Percentiles rank a stretch among this genome's conserved stretches.
These are phyloP conservation scores for Didymella keratinophila DNA, from an alignment of 2,329 filamentous ascomycete species.

Conservation along the genomic window DNA sequence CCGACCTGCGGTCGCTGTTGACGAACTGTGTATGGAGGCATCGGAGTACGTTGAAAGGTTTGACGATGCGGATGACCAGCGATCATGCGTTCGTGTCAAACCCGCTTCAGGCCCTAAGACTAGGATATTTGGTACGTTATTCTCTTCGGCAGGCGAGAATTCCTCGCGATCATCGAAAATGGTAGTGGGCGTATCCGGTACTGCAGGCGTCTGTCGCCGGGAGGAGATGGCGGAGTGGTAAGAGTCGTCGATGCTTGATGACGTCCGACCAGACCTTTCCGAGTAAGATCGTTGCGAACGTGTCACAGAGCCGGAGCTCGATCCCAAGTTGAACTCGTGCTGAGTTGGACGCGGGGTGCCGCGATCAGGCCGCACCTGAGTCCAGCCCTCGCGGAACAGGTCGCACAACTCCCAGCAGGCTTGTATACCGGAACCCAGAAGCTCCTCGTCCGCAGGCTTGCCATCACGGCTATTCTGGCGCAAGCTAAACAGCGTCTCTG, in stretches of 20 bases:
- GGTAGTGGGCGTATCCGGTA: conserved; percentile 91
- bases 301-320: conserved; percentile 48
- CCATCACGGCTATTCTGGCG: conserved; percentile 81
- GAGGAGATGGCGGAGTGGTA: conserved; percentile 56
- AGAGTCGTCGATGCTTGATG: conserved; percentile 55
- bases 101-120: conserved; percentile 76
- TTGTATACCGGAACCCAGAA: conserved; percentile 86
- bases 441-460: conserved; percentile 77
- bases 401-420: conserved; percentile 96
- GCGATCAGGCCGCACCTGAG: conserved; percentile 83
- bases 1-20: conserved; percentile 70
- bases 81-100: conserved; percentile 61
- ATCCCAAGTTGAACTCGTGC: conserved; percentile 64
- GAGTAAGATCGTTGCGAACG: conserved; percentile 46
- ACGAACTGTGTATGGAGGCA: conserved; percentile 68
- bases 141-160: conserved; percentile 76
- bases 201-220: conserved; percentile 39
- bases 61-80: conserved; percentile 80
- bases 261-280: conserved; percentile 46
- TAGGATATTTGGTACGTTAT: conserved; percentile 84
- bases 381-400: conserved; percentile 91
- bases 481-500: conserved; percentile 91
- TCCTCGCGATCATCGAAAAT: conserved; percentile 87
- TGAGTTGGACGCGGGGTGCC: conserved; percentile 85
- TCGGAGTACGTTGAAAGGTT: conserved; percentile 83